These are phyloP conservation scores for Fusarium acutatum DNA, from an alignment of 2,329 filamentous ascomycete genomes.

Conservation along the genomic window DNA sequence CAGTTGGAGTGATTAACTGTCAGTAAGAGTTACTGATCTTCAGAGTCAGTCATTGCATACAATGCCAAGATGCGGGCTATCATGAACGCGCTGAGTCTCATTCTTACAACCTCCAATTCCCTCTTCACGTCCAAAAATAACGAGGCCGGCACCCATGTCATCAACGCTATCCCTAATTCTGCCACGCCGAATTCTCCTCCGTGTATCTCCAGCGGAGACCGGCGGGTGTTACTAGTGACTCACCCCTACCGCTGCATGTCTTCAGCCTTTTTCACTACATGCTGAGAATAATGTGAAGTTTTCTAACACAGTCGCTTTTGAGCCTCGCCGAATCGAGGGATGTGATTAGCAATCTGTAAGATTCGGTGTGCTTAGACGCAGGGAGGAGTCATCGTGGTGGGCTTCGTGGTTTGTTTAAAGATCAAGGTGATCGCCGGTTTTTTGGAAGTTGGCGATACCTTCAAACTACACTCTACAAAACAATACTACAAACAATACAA, in stretches of 20 bases:
- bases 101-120: not conserved
- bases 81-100: not conserved
- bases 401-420: conserved; percentile 20
- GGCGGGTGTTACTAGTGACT: conserved; percentile 24
- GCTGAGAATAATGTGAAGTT: not conserved
- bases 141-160: not conserved
- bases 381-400: conserved; percentile 9
- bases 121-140: not conserved
- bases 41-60: not conserved
- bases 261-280: not conserved
- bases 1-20: too few species aligned
- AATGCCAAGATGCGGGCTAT: not conserved
- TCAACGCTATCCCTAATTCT: conserved; percentile 32
- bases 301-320: not conserved
- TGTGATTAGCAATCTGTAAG: conserved; percentile 14
- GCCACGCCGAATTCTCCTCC: conserved; percentile 26
- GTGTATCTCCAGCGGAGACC: conserved; percentile 8
- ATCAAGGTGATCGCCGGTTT: conserved; percentile 3
- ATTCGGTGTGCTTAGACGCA: not conserved
- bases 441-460: conserved; percentile 1
- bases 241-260: conserved; percentile 8
- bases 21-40: not conserved
- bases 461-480: not conserved
- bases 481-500: not conserved
- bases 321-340: conserved; percentile 1